Evolutionary conservation across 768 basidiomycete species (phyloP).

Genomic region (Suillus bovinus): DNA sequence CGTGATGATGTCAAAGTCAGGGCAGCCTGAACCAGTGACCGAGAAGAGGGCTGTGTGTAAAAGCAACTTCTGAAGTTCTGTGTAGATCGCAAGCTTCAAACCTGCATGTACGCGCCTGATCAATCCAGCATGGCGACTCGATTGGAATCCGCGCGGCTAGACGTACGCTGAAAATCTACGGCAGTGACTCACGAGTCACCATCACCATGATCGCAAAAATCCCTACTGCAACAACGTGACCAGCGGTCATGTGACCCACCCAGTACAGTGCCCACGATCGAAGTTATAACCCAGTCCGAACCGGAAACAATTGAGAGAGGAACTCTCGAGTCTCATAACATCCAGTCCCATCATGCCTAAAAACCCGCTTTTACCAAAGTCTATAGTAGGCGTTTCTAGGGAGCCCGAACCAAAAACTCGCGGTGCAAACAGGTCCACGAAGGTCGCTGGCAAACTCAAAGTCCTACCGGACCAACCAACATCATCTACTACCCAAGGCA

Average conservation of each 20-base stretch:
- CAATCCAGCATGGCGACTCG: background rate
- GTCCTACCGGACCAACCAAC: slow-evolving; percentile 86
- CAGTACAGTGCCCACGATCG: background rate
- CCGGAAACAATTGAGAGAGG: background rate
- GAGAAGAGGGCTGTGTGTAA: background rate
- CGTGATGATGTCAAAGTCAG: background rate
- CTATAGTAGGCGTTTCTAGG: slow-evolving; percentile 21
- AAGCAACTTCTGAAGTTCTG: background rate
- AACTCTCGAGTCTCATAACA: background rate
- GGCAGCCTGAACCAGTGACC: background rate
- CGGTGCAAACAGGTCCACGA: slow-evolving; percentile 78
- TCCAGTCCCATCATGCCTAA: slow-evolving; percentile 25
- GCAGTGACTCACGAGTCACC: no score
- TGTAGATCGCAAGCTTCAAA: background rate
- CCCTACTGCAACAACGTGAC: no score
- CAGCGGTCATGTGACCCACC: background rate
- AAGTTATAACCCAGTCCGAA: background rate
- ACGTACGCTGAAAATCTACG: no score
- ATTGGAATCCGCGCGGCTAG: background rate
- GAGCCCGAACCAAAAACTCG: slow-evolving; percentile 46
- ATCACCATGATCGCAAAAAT: no score
- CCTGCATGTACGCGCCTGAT: background rate
- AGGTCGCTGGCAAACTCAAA: slow-evolving; percentile 83
- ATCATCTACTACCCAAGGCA: slow-evolving; percentile 20
- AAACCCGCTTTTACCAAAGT: slow-evolving; percentile 33